phyloP scores from a whole-genome alignment of 2,329 filamentous ascomycete genomes.

The Phaeophleospora eucalypticola region DNA sequence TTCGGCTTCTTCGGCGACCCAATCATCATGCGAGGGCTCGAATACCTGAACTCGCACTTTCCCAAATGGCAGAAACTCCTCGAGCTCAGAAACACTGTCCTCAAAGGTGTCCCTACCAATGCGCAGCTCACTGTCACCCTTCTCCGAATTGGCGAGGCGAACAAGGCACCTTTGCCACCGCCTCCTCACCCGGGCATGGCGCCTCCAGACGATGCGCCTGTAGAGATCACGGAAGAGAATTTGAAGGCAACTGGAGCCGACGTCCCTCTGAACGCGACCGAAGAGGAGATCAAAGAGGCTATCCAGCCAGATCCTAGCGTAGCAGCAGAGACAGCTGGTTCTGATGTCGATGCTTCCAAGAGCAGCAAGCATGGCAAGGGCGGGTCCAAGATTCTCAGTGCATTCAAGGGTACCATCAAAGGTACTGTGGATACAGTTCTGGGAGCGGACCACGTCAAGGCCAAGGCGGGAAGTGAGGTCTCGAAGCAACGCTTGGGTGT shows the following conservation, averaged over 20 bases:
- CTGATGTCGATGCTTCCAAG: constrained; percentile 50
- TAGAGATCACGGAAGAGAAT: constrained; percentile 48
- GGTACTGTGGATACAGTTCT: constrained; percentile 69
- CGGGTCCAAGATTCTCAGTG: constrained; percentile 52
- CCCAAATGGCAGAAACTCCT: constrained; percentile 73
- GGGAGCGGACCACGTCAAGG: constrained; percentile 66
- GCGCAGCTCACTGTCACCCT: constrained; percentile 78
- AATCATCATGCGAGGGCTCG: constrained; percentile 57
- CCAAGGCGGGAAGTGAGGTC: constrained; percentile 56
- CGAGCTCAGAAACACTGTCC: constrained; percentile 68
- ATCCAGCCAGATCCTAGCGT: constrained; percentile 45
- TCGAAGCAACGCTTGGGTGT: constrained; percentile 71
- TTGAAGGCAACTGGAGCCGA: constrained; percentile 52
- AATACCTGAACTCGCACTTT: constrained; percentile 56
- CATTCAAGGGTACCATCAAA: constrained; percentile 67
- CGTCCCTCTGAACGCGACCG: constrained; percentile 56
- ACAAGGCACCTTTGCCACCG: constrained; percentile 70
- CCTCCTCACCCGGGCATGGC: constrained; percentile 44
- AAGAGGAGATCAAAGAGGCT: constrained; percentile 63
- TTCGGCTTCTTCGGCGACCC: constrained; percentile 79
- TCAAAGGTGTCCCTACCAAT: constrained; percentile 81
- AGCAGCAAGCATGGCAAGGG: constrained; percentile 47
- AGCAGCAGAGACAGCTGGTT: constrained; percentile 48
- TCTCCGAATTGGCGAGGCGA: constrained; percentile 74
- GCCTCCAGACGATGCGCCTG: constrained; percentile 48